Evolutionary conservation across 176 grass and related monocot genomes (phyloP).

Genomic region (sorghum (Sorghum bicolor)): DNA sequence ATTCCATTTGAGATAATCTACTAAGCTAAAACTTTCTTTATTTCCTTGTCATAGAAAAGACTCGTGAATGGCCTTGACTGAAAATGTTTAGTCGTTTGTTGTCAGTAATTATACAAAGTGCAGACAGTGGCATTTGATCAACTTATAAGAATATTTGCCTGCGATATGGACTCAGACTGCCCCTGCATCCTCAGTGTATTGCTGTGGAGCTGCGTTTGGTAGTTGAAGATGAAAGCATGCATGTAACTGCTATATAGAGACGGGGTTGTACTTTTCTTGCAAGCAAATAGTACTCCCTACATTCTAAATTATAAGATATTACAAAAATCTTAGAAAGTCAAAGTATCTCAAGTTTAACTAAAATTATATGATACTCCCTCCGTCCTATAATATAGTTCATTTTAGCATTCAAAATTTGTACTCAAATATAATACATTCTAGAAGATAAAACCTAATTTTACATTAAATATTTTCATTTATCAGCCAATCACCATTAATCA

Average conservation of each 20-base stretch:
- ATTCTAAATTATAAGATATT: no score
- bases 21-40: slow-evolving; percentile 26
- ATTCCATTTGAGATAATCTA: slow-evolving; percentile 20
- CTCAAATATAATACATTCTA: no score
- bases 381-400: no score
- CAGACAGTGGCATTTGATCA: background rate
- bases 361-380: no score
- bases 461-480: no score
- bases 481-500: no score
- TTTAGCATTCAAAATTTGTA: no score
- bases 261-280: background rate
- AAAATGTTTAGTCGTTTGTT: background rate
- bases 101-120: background rate
- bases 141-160: background rate
- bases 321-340: no score
- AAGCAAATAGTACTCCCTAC: no score
- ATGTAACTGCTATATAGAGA: no score
- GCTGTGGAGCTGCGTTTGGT: background rate
- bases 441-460: no score
- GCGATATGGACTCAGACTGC: background rate
- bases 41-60: slow-evolving; percentile 36
- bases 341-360: no score
- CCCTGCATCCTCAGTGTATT: background rate
- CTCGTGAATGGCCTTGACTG: background rate
- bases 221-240: background rate